phyloP scores from a whole-genome alignment of 768 basidiomycete species.

The Boletus subcaerulescens region DNA sequence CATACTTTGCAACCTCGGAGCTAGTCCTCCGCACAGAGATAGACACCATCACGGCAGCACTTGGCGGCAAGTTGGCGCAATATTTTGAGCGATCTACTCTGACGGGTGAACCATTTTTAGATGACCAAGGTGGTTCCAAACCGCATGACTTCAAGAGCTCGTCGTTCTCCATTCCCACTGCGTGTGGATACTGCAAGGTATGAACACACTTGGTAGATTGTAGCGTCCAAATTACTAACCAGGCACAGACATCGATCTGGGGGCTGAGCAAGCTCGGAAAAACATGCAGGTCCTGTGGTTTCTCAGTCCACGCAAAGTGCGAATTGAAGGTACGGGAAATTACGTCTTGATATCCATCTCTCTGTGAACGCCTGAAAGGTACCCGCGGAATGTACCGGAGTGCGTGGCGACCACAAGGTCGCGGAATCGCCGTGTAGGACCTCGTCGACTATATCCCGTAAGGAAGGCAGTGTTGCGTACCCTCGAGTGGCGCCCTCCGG shows the following conservation, averaged over 20 bases:
- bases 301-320: conserved; percentile 82
- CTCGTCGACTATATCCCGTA: conserved; percentile 34
- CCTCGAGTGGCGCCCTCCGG: conserved; percentile 3
- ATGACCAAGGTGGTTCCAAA: conserved; percentile 65
- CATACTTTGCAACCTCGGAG: conserved; percentile 52
- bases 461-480: conserved; percentile 25
- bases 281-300: conserved; percentile 72
- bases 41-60: conserved; percentile 52
- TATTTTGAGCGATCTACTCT: not conserved
- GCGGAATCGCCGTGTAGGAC: conserved; percentile 29
- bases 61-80: conserved; percentile 52
- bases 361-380: conserved; percentile 42
- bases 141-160: conserved; percentile 84
- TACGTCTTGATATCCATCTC: not conserved
- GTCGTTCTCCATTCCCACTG: conserved; percentile 81
- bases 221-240: conserved; percentile 3
- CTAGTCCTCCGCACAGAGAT: conserved; percentile 62
- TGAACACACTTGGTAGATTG: conserved; percentile 7
- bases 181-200: conserved; percentile 81
- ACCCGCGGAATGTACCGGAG: conserved; percentile 61
- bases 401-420: conserved; percentile 26
- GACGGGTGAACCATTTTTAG: conserved; percentile 36
- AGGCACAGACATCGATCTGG: conserved; percentile 73
- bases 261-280: conserved; percentile 85
- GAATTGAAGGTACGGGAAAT: conserved; percentile 65